These are phyloP conservation scores for Pseudogymnoascus sp. DNA, from an alignment of 2,329 filamentous ascomycete species.

Conservation along the genomic window DNA sequence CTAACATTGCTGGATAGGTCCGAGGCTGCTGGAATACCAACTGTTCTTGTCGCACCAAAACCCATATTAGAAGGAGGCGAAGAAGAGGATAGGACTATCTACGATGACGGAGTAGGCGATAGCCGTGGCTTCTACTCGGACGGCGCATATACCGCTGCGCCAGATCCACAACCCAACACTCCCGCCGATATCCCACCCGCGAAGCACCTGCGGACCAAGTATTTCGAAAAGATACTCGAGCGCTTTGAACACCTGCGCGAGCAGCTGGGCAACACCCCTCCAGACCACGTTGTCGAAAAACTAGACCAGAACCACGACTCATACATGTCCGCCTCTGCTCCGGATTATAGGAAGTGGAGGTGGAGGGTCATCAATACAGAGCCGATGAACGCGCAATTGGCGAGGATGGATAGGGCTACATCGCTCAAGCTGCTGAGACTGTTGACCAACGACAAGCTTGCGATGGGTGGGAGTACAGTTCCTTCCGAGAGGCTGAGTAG, in stretches of 20 bases:
- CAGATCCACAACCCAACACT: constrained; percentile 24
- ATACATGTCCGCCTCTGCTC: constrained; percentile 42
- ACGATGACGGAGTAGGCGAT: constrained; percentile 43
- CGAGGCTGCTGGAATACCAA: constrained; percentile 67
- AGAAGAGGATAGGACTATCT: constrained; percentile 36
- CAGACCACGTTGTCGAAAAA: constrained; percentile 40
- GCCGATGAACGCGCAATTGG: constrained; percentile 50
- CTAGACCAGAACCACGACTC: constrained; percentile 45
- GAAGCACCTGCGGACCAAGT: constrained; percentile 30
- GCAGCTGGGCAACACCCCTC: constrained; percentile 48
- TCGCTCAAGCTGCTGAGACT: constrained; percentile 57
- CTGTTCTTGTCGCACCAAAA: constrained; percentile 58
- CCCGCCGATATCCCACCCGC: background rate
- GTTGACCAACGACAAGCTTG: constrained; percentile 29
- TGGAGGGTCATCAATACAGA: constrained; percentile 43
- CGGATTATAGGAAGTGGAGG: constrained; percentile 44
- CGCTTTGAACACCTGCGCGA: constrained; percentile 59
- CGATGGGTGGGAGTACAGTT: constrained; percentile 43
- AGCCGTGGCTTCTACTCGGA: constrained; percentile 62
- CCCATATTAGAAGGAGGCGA: constrained; percentile 27
- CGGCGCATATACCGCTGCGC: constrained; percentile 65
- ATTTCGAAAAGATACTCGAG: constrained; percentile 56
- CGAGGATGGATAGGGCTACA: constrained; percentile 57
- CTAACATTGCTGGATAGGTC: constrained; percentile 47
- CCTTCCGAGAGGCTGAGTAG: constrained; percentile 47